Base-by-base conservation (phyloP, 2,329 filamentous ascomycete genomes). In the Colletotrichum karsti region DNA sequence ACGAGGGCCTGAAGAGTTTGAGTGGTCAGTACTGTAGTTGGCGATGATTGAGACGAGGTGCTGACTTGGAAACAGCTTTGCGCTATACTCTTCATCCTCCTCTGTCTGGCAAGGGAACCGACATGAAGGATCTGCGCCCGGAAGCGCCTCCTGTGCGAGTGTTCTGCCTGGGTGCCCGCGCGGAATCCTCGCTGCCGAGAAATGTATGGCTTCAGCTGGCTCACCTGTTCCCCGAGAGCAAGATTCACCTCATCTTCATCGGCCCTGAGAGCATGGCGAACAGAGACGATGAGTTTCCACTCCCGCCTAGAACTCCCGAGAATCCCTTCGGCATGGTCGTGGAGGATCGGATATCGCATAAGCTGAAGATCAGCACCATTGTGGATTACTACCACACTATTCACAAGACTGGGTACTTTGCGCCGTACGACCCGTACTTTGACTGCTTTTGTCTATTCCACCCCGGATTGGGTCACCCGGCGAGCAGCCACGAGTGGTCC, bases 371-470 rank as follows among this genome's bases (percentile, higher is more conserved):
- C 76, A 96, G 92, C 78, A 99, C 97, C 1, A 97, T 95, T 75
- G 95, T 98, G 57, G 96, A 99, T 74, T 98, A 99, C 83, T 99
- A 97, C 83, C 95, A 99, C 81, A 98, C 93, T 3, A 89, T 99
- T 73, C 95, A 99, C 82, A 90, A 94, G 77, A 93, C 95, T 0
- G 92, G 94, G 53, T 88, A 95, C 77, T 99, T 98, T 82, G 90
- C 93, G 65, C 96, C 97, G 0, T 98, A 97, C 77, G 96, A 99
- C 77, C 96, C 96, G 1, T 99, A 99, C 83, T 97, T 99, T 79
- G 96, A 99, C 84, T 96, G 93, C 80, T 97, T 99, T 77, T 91
- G 99, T 75, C 88, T 98, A 57, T 99, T 98, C 86, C 97, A 99
- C 76, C 97, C 97, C 0, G 97, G 97, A 8, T 87, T 99, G 18